Evolutionary conservation across 306 rosid genomes (phyloP).

Genomic region (Pachyrhizus erosus): DNA sequence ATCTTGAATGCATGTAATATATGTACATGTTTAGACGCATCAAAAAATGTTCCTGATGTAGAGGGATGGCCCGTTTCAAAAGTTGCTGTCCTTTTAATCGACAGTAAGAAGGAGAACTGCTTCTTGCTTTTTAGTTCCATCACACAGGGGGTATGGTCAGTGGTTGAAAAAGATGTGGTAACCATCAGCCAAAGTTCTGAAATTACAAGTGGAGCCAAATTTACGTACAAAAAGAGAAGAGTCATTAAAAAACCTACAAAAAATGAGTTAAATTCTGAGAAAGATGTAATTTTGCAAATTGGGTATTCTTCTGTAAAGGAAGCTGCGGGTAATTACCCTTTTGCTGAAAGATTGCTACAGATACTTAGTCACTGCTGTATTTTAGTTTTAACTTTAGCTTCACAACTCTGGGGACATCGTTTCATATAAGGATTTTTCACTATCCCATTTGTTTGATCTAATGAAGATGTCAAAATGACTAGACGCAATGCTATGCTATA

Average conservation of each 20-base stretch:
- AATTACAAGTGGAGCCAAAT: conserved; percentile 36
- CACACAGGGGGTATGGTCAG: conserved; percentile 80
- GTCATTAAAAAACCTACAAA: conserved; percentile 51
- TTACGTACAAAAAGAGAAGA: conserved; percentile 51
- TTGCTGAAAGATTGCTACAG: conserved; percentile 4
- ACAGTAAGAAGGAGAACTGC: conserved; percentile 65
- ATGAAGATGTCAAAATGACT: conserved; percentile 21
- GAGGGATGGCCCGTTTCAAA: conserved; percentile 79
- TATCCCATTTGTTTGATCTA: background rate
- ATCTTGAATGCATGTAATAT: conserved; percentile 70
- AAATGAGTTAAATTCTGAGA: conserved; percentile 48
- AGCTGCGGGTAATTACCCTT: conserved; percentile 61
- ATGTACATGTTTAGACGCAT: conserved; percentile 58
- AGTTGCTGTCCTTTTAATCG: conserved; percentile 70
- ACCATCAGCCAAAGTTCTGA: conserved; percentile 43
- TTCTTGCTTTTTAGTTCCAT: conserved; percentile 52
- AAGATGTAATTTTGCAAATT: conserved; percentile 55
- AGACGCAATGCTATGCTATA: background rate
- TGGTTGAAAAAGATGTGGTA: conserved; percentile 66
- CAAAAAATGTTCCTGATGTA: conserved; percentile 55
- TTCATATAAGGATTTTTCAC: conserved; percentile 1
- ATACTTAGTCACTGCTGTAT: conserved; percentile 1
- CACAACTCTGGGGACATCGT: conserved; percentile 2
- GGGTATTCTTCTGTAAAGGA: conserved; percentile 74
- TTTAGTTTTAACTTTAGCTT: conserved; percentile 16